Base-by-base conservation (phyloP, 2,329 filamentous ascomycete species). In the Aspergillus unguis region DNA sequence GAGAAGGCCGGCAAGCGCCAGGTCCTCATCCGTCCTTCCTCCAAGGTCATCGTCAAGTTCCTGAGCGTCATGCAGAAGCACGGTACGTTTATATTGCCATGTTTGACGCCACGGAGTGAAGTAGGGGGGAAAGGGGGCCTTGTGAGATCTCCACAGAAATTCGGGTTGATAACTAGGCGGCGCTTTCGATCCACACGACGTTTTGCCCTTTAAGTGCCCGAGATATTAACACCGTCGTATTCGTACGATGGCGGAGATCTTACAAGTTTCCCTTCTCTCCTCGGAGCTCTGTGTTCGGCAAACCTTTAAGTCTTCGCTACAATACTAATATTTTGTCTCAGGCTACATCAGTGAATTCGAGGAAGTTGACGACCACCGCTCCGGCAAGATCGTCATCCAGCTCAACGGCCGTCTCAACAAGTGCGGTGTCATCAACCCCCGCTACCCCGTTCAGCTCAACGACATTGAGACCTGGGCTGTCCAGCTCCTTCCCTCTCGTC, bases 141-240 rank as follows among this genome's bases (percentile, higher is more conserved):
- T 50, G 47, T 50, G 40, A 38, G 47, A 50, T 50, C 47, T 35
- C 6, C 10, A 43, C 52, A 58, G 63, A 63, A 67, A 70, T 86
- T 94, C 94, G 92, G 92, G 87, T 88, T 96, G 90, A 97, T 97
- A 97, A 97, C 94, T 99, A 96, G 92, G 90, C 87, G 86, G 90
- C 85, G 85, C 86, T 92, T 86, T 87, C 85, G 84, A 83, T 75
- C 77, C 82, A 37, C 78, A 96, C 91, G 89, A 87, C 86, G 83
- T 87, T 49, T 85, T 90, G 92, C 90, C 92, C 90, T 99, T 97
- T 99, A 97, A 97, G 85, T 95, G 85, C 85, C 90, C 92, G 94
- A 95, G 88, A 99, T 79, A 99, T 94, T 76, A 80, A 88, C 73
- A 2, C 28, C 55, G 67, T 68, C 62, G 55, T 62, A 62, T 62